Evolutionary conservation across 257 asterid species (phyloP), one percentile per base, ranked within the genome.

Genomic region (Przewalskia tangutica): DNA sequence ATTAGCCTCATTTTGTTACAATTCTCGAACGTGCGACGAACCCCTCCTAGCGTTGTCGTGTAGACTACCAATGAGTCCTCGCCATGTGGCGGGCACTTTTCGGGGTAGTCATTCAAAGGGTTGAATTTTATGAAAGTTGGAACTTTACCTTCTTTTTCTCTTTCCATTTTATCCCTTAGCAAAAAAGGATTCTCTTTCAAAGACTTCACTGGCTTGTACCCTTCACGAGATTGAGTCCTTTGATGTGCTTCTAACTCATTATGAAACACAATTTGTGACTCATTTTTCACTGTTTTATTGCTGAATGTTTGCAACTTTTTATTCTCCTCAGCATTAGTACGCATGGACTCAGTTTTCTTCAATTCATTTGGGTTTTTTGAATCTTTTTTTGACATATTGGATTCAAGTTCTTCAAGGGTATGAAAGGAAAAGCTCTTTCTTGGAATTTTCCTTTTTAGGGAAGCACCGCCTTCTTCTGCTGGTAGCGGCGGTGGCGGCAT

Each of bases 31-130:
- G 99, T 95, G 44, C 96, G 89, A 12, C 99, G 90, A 0, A 95
- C 97, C 5, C 99, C 99, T 2, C 99, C 96, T 6, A 95, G 82
- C 0, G 99, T 91, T 6, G 99, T 95, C 3, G 98, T 93, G 91
- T 95, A 95, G n/a, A 95, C 75, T 18, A 95, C 99, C 82, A 92
- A 95, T 46, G 89, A 14, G 81, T 90, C 91, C 1, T 67, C 92
- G 38, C 98, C 99, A 2, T 88, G 90, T 53, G 99, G 97, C 23
- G 97, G 98, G 81, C 95, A 91, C 2, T 56, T 89, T 86, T 91
- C 97, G 65, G 82, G 91, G 90, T 88, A 93, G 60, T 94, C 99
- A 51, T 80, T 80, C 6, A 95, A 87, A 3, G 97, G 97, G 82
- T 95, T 86, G 63, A 89, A 85, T 82, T 77, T 86, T 56, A 90